phyloP scores from a whole-genome alignment of 768 basidiomycete species.

The Agaricus sinodeliciosus region DNA sequence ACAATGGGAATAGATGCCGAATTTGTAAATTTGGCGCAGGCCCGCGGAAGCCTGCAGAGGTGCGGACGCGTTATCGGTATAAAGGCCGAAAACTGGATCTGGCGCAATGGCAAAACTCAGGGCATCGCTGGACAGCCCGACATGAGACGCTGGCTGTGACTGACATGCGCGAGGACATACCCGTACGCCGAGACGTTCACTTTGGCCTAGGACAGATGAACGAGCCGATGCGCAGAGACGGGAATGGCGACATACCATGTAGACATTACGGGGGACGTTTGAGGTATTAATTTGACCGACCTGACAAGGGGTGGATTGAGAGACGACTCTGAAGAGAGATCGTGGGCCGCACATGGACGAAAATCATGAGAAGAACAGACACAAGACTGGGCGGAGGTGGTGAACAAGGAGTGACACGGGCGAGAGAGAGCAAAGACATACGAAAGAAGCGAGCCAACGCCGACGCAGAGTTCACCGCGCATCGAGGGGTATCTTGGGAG shows the following conservation, averaged over 20 bases:
- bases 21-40: conserved; percentile 65
- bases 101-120: conserved; percentile 36
- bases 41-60: conserved; percentile 53
- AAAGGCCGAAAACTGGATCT: conserved; percentile 58
- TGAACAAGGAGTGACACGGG: conserved; percentile 17
- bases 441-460: conserved; percentile 68
- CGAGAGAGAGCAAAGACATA: conserved; percentile 28
- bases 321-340: conserved; percentile 1
- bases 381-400: conserved; percentile 25
- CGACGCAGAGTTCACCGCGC: conserved; percentile 75
- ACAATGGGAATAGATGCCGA: conserved; percentile 79
- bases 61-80: conserved; percentile 57
- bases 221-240: background rate
- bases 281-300: conserved; percentile 81
- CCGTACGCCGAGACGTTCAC: conserved; percentile 69
- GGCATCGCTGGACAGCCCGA: conserved; percentile 34
- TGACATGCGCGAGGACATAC: conserved; percentile 29
- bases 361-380: conserved; percentile 64
- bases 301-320: conserved; percentile 32
- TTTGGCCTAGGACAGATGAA: conserved; percentile 38
- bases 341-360: conserved; percentile 60
- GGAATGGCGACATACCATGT: conserved; percentile 47
- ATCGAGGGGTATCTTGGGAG: conserved; percentile 25
- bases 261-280: conserved; percentile 60
- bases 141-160: background rate